Base-by-base conservation (phyloP, 176 grass and related monocot genomes). In the Cenchrus fungigraminus region DNA sequence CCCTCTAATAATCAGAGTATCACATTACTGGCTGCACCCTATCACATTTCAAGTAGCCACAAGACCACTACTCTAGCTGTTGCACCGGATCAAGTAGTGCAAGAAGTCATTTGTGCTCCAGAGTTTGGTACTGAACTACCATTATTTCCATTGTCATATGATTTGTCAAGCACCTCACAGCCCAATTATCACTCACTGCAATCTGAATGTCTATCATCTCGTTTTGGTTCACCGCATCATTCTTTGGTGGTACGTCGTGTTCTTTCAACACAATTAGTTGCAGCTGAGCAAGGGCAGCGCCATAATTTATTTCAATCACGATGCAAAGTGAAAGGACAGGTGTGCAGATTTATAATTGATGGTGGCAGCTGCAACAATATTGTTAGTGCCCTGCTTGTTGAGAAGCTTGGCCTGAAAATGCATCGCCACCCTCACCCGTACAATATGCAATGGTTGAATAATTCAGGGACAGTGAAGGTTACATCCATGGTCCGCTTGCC, bases 261-360 rank as follows among this genome's bases (percentile, higher is more conserved):
- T 50, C 69, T 72, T 50, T 72, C 44, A 0, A 72, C 69, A 2
- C 69, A 72, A 72, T 50, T 49, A 37, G 69, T 72, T 72, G 69
- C 44, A 13, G 45, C 69, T 72, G 69, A 72, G 3, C 68, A 71
- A 71, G 69, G 69, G 1, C 43, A 71, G 9, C 43, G 17, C 8
- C 17, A 71, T 11, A 45, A 65, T 14, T 73, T 73, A 12, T 73
- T 73, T 47, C 46, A 73, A 31, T 73, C 70, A 28, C 0, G 22
- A 15, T 52, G 70, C 70, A 73, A 73, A 73, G n/a, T 29, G 12
- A 73, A 14, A 73, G n/a, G 70, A 37, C 0, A 71, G 3, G 20
- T 71, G 12, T 73, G 22, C 12, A 0, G 71, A 1, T 73, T 5
- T 50, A 34, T 34, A 34, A 34, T 34, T 34, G 34, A 34, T 34